Evolutionary conservation across 495 filamentous ascomycete genomes (phyloP).

Genomic region (Xylaria castorea): DNA sequence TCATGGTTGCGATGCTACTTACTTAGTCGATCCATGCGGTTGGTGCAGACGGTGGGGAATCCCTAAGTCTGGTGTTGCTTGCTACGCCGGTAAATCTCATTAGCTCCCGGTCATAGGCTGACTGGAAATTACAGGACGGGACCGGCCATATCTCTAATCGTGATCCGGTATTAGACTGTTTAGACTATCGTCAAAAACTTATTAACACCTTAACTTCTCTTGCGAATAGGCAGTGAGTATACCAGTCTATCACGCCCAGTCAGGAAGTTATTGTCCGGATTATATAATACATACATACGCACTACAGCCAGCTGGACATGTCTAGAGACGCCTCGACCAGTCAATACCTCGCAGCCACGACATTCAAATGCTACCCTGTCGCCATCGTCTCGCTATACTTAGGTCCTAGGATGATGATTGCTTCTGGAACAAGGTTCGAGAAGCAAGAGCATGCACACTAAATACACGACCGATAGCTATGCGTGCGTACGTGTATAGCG

Average conservation of each 20-base stretch:
- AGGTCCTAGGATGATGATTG: constrained; percentile 1
- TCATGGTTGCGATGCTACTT: neutral
- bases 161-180: neutral
- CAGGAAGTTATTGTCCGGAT: neutral
- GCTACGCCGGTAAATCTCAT: constrained; percentile 15
- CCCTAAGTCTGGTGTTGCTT: neutral
- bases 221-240: neutral
- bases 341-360: neutral
- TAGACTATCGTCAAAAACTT: neutral
- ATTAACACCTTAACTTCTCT: neutral
- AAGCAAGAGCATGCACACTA: neutral
- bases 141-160: neutral
- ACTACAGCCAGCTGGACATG: neutral
- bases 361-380: neutral
- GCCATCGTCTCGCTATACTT: neutral
- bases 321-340: neutral
- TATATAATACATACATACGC: neutral
- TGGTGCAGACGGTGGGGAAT: constrained; percentile 11
- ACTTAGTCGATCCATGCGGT: constrained; percentile 10
- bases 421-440: constrained; percentile 14
- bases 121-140: constrained; percentile 25
- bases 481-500: neutral
- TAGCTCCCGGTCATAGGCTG: constrained; percentile 20
- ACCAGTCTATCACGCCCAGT: neutral
- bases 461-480: neutral